Conservation (phyloP, 148 eudicot genomes). For the Diospyros lotus region DNA sequence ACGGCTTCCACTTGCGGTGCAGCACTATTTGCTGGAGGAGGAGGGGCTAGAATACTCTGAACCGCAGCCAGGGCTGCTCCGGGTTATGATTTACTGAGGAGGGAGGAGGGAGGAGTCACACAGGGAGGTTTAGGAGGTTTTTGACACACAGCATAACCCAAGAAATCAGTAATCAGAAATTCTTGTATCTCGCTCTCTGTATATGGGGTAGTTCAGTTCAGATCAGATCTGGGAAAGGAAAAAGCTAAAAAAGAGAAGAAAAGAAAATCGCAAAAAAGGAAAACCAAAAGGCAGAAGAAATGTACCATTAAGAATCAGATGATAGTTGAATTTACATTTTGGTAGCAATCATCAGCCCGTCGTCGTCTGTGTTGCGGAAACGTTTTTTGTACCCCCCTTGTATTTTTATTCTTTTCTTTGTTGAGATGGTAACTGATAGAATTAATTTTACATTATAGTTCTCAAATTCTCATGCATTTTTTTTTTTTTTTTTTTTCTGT, state of each 20-base stretch:
- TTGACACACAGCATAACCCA: slow-evolving; percentile 17
- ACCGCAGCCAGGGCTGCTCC: slow-evolving; percentile 90
- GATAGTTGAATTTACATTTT: slow-evolving; percentile 28
- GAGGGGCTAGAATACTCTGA: slow-evolving; percentile 87
- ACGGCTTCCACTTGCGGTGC: slow-evolving; percentile 83
- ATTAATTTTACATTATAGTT: slow-evolving; percentile 21
- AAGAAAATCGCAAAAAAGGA: slow-evolving; percentile 15
- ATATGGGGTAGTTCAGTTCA: slow-evolving; percentile 34
- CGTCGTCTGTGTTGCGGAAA: background rate
- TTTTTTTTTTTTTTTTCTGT: background rate
- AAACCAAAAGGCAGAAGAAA: slow-evolving; percentile 21
- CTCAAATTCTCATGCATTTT: slow-evolving; percentile 6
- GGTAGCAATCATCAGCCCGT: slow-evolving; percentile 21
- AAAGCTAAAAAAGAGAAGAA: slow-evolving; percentile 12
- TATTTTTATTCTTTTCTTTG: slow-evolving; percentile 10
- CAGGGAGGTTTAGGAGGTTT: slow-evolving; percentile 27
- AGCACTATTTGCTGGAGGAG: slow-evolving; percentile 84
- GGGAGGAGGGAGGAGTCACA: background rate
- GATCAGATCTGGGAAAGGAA: slow-evolving; percentile 24
- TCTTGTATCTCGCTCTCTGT: slow-evolving; percentile 44
- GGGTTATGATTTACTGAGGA: slow-evolving; percentile 68
- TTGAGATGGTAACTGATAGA: slow-evolving; percentile 20
- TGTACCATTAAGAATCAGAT: slow-evolving; percentile 24
- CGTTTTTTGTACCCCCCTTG: slow-evolving; percentile 17
- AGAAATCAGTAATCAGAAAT: slow-evolving; percentile 22